Evolutionary conservation across 2,329 filamentous ascomycete genomes (phyloP).

Genomic region (Knoxdaviesia proteae): DNA sequence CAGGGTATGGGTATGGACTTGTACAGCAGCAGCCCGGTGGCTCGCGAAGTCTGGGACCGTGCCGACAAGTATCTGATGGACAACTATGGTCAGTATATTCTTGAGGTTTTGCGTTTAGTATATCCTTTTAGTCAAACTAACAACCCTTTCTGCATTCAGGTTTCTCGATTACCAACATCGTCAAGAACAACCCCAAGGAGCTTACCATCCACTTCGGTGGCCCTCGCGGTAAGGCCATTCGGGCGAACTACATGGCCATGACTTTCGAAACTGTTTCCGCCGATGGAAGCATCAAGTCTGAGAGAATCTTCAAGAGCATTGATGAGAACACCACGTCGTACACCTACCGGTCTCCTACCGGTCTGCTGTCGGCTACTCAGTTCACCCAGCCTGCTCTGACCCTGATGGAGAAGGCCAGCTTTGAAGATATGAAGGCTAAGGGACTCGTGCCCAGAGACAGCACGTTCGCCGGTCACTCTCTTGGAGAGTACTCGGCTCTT

Average conservation of each 20-base stretch:
- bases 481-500: constrained; percentile 94
- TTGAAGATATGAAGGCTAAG: constrained; percentile 97
- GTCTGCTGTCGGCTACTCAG: constrained; percentile 87
- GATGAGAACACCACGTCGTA: constrained; percentile 83
- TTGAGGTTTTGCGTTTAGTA: not conserved
- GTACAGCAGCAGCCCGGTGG: constrained; percentile 80
- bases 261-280: constrained; percentile 94
- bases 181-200: constrained; percentile 98
- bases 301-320: constrained; percentile 99
- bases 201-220: constrained; percentile 96
- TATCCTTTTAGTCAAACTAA: not conserved
- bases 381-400: constrained; percentile 96
- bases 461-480: constrained; percentile 92
- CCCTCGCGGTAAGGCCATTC: constrained; percentile 87
- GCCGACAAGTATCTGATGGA: constrained; percentile 97
- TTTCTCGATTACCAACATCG: constrained; percentile 95
- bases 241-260: constrained; percentile 99
- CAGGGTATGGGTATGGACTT: constrained; percentile 99
- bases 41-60: constrained; percentile 92
- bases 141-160: constrained; percentile 22
- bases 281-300: constrained; percentile 86
- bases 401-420: constrained; percentile 98
- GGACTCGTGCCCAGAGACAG: constrained; percentile 89
- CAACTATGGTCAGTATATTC: constrained; percentile 62
- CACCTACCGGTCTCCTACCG: constrained; percentile 89